Evolutionary conservation across 73 alveolate species (phyloP).

Genomic region (Paramecium sexaurelia): DNA sequence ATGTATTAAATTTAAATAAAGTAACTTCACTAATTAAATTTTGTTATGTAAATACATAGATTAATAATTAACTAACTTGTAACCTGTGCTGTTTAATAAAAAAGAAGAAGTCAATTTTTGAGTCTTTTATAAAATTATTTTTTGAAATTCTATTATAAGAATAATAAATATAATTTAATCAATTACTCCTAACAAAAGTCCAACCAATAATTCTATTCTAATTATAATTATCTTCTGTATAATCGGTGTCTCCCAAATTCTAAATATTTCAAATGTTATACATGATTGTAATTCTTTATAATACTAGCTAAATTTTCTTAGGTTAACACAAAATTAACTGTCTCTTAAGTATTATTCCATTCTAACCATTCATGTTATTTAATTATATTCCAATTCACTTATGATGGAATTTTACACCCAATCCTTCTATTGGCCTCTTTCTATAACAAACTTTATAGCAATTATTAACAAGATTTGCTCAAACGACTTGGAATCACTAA

Average conservation of each 20-base stretch:
- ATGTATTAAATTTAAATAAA: no score
- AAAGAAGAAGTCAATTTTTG: no score
- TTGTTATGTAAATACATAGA: no score
- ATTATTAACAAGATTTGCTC: slow-evolving; percentile 76
- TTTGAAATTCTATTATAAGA: no score
- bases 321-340: neutral
- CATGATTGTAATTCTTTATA: neutral
- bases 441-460: slow-evolving; percentile 47
- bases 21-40: no score
- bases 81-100: no score
- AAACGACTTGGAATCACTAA: slow-evolving; percentile 82
- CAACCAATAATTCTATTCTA: neutral
- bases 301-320: neutral
- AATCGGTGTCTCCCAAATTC: neutral
- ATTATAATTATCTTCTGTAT: neutral
- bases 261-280: neutral
- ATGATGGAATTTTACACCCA: neutral
- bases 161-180: neutral
- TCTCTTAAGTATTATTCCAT: neutral
- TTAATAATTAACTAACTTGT: no score
- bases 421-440: neutral
- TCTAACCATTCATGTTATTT: slow-evolving; percentile 29
- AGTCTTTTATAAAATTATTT: no score
- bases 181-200: neutral
- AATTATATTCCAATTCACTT: neutral